Evolutionary conservation across 1,284 basidiomycete species (phyloP).

Genomic region (Microbotryum saponariae): DNA sequence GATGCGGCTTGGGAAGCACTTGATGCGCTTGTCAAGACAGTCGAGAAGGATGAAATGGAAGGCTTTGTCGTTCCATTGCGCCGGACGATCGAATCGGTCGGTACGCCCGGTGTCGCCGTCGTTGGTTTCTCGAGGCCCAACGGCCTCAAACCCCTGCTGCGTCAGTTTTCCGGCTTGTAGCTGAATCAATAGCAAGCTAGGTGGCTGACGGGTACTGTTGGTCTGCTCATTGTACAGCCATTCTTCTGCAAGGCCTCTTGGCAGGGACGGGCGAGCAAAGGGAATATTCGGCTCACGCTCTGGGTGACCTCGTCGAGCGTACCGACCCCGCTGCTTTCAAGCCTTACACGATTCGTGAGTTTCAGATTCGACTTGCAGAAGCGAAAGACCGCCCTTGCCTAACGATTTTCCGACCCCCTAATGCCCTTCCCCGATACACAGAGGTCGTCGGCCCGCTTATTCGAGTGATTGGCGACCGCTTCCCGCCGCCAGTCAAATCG

Average conservation of each 20-base stretch:
- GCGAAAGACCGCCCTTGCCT: neutral
- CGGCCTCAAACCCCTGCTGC: conserved; percentile 75
- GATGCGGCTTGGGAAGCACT: conserved; percentile 75
- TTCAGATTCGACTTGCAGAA: neutral
- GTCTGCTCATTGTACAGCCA: conserved; percentile 12
- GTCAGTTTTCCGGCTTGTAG: conserved; percentile 52
- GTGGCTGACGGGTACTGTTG: neutral
- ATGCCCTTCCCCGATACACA: neutral
- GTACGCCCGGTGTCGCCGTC: conserved; percentile 66
- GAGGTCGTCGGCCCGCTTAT: conserved; percentile 27
- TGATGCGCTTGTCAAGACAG: conserved; percentile 79
- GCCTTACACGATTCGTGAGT: conserved; percentile 70
- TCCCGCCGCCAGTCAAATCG: conserved; percentile 83
- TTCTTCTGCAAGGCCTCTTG: conserved; percentile 36
- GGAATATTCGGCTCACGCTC: conserved; percentile 89
- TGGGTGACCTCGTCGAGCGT: conserved; percentile 86
- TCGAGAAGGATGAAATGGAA: conserved; percentile 89
- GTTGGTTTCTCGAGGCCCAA: conserved; percentile 85
- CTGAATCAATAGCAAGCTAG: neutral
- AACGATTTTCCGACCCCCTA: neutral
- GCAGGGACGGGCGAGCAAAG: conserved; percentile 47
- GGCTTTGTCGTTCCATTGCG: conserved; percentile 78
- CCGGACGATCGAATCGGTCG: conserved; percentile 77
- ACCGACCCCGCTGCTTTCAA: conserved; percentile 86
- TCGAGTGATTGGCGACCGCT: conserved; percentile 42